A percentile compares a stretch with the other conserved stretches of the same genome.
These are phyloP conservation scores for Aspergillus funiculosus DNA, from an alignment of 495 filamentous ascomycete genomes.

Conservation along the genomic window DNA sequence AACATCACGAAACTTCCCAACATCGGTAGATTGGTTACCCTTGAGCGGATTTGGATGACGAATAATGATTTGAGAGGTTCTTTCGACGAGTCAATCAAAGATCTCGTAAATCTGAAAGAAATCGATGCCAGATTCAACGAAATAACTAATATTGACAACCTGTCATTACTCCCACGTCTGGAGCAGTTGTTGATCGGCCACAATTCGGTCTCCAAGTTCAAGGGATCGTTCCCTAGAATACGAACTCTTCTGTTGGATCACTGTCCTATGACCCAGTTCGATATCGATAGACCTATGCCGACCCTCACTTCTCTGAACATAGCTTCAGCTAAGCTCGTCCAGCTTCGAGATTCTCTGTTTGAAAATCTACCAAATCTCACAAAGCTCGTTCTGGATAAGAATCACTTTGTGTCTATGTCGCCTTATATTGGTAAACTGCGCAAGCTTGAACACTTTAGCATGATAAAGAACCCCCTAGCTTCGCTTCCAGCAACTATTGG, in stretches of 20 bases:
- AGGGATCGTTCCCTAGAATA: slow-evolving; percentile 76
- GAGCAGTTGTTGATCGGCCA: slow-evolving; percentile 85
- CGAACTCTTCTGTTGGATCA: slow-evolving; percentile 81
- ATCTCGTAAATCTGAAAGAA: slow-evolving; percentile 74
- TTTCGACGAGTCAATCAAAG: slow-evolving; percentile 62
- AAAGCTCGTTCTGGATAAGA: slow-evolving; percentile 85
- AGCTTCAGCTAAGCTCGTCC: slow-evolving; percentile 78
- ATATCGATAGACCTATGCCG: slow-evolving; percentile 67
- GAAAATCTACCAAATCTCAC: slow-evolving; percentile 80
- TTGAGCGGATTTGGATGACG: slow-evolving; percentile 90
- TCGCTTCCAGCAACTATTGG: slow-evolving; percentile 82
- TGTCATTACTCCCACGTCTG: slow-evolving; percentile 74
- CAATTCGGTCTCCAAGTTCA: slow-evolving; percentile 83
- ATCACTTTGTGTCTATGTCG: slow-evolving; percentile 88
- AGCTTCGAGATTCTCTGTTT: slow-evolving; percentile 78
- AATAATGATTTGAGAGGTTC: slow-evolving; percentile 80
- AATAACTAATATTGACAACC: slow-evolving; percentile 76
- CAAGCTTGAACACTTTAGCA: slow-evolving; percentile 84
- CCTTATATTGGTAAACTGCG: slow-evolving; percentile 75
- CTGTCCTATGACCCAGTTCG: slow-evolving; percentile 90
- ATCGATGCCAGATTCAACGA: slow-evolving; percentile 91
- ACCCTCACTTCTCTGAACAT: slow-evolving; percentile 81
- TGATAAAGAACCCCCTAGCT: slow-evolving; percentile 81
- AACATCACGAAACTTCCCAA: slow-evolving; percentile 69
- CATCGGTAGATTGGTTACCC: slow-evolving; percentile 66